phyloP scores from a whole-genome alignment of 768 basidiomycete genomes.

The Lactarius pseudohatsudake region DNA sequence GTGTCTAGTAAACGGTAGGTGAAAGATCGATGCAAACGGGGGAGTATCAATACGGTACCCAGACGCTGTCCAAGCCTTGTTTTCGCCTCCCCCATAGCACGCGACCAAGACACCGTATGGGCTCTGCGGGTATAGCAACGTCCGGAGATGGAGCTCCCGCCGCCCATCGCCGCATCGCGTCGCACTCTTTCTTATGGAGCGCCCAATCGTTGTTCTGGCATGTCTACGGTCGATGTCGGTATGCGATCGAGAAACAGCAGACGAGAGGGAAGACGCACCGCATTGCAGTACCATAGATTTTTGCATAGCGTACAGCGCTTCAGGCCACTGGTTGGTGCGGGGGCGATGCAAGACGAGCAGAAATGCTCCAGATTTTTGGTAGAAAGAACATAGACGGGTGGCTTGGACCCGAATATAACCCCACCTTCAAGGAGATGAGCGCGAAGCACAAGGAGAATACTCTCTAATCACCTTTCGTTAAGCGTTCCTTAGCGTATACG shows the following conservation, averaged over 20 bases:
- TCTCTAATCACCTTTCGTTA: conserved; percentile 17
- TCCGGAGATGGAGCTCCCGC: conserved; percentile 48
- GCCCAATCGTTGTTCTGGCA: conserved; percentile 78
- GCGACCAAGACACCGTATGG: conserved; percentile 74
- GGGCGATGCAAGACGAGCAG: conserved; percentile 68
- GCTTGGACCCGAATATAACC: conserved; percentile 54
- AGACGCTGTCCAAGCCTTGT: conserved; percentile 50
- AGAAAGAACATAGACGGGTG: conserved; percentile 65
- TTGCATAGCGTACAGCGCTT: conserved; percentile 77
- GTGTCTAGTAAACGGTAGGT: conserved; percentile 43
- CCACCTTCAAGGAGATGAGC: conserved; percentile 47
- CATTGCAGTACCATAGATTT: conserved; percentile 70
- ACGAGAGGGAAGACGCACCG: conserved; percentile 43
- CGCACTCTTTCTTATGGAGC: conserved; percentile 77
- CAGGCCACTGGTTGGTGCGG: conserved; percentile 41
- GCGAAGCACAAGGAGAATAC: background rate
- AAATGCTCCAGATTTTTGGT: conserved; percentile 55
- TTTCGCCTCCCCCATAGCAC: conserved; percentile 66
- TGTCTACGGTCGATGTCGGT: conserved; percentile 38
- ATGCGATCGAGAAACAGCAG: conserved; percentile 8
- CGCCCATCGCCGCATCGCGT: conserved; percentile 60
- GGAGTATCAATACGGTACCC: conserved; percentile 46
- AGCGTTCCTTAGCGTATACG: conserved; percentile 30
- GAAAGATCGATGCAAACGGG: background rate
- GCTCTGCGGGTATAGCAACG: conserved; percentile 65